Evolutionary conservation across 192 early-diverging fungal genomes (phyloP), one percentile per base, ranked within the genome.

Genomic region (Coemansia sp.): DNA sequence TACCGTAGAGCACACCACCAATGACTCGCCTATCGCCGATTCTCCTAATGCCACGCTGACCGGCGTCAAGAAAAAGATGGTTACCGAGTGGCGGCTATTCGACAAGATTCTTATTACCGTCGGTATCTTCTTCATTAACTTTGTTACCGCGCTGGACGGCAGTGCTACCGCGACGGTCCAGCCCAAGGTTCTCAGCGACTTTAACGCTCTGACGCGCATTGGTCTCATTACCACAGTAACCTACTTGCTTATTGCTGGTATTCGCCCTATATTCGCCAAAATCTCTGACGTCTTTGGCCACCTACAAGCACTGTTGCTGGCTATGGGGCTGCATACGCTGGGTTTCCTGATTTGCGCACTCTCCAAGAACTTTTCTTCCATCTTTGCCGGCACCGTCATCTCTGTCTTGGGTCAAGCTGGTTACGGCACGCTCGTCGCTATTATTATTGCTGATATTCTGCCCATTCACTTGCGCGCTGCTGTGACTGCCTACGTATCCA

Each of bases 21-120:
- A 56, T 16, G 26, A 51, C 8, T 0, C 16, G 8, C 58, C 21
- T 37, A 38, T 60, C 9, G 50, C 20, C 21, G 58, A 58, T 36
- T 55, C 55, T 34, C 31, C 63, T 4, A 75, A 79, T 39, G 60
- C 67, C 2, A 73, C 76, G 39, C 63, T 79, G 60, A 66, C 56
- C 8, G 76, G 76, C 7, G 76, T 79, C 71, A 73, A 73, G 67
- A 79, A 79, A 37, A 79, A 79, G 67, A 51, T 79, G 60, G 76
- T 73, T 3, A 73, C 77, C 16, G 68, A 70, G 58, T 74, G 71
- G 71, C 53, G 61, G 8, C 64, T 14, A 16, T 59, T 58, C 24
- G 77, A 79, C 69, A 73, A 70, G 56, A 66, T 78, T 13, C 70
- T 78, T 3, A 72, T 73, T n/a, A 23, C 53, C 33, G 63, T 13